These are phyloP conservation scores for Linnemannia schmuckeri DNA, from an alignment of 192 early-diverging fungal species.

Conservation along the genomic window DNA sequence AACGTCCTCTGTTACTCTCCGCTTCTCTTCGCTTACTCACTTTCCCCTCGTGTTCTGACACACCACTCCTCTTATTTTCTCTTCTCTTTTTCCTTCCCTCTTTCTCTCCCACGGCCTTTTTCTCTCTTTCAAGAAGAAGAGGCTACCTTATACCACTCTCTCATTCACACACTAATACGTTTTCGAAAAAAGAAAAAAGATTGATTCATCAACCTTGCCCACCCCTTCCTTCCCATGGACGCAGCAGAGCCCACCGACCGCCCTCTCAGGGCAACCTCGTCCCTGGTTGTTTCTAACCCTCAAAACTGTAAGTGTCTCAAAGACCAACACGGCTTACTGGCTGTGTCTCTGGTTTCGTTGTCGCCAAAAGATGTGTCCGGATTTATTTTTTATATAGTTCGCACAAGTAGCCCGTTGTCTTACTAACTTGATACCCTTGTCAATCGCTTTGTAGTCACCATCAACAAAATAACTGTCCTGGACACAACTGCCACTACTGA, in stretches of 20 bases:
- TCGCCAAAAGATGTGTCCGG: not conserved
- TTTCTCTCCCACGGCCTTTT: not conserved
- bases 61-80: not conserved
- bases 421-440: not conserved
- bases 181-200: not conserved
- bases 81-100: not conserved
- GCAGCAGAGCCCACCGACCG: not conserved
- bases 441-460: slow-evolving; percentile 19
- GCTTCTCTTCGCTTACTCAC: not conserved
- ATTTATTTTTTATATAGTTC: not conserved
- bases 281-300: not conserved
- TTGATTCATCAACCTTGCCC: not conserved
- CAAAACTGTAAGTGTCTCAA: not conserved
- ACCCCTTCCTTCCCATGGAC: not conserved
- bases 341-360: not conserved
- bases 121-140: not conserved
- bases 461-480: slow-evolving; percentile 22
- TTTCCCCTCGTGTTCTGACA: not conserved
- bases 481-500: not conserved
- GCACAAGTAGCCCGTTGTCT: not conserved
- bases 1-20: not conserved
- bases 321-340: not conserved
- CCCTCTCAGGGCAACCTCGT: not conserved
- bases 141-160: not conserved
- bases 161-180: too few relatives aligned